Base-by-base conservation (phyloP, 495 filamentous ascomycete species). In the Polyplosphaeria fusca region DNA sequence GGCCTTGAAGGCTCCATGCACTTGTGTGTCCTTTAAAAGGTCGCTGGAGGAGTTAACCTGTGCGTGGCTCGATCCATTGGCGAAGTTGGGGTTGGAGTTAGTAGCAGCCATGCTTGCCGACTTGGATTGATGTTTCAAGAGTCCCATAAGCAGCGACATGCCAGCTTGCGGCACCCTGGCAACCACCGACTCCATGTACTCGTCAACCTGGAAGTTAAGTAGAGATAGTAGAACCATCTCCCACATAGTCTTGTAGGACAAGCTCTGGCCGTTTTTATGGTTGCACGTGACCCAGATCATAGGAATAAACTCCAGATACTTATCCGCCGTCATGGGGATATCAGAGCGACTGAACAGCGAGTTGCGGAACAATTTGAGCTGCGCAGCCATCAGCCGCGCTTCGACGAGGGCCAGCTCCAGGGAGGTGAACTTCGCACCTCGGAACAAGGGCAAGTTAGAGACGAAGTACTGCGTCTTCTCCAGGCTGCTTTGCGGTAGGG, bases 191-290 rank as follows among this genome's bases (percentile, higher is more conserved):
- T 71, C 67, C 57, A 77, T 69, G 50, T 65, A 78, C 49, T 72
- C 69, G 32, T 78, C 75, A 3, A 66, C 64, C 35, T 72, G 73
- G 48, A 62, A 74, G 25, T 66, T 71, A 7, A 76, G 53, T 44
- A 73, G 41, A 0, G 70, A 71, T 16, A 76, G 22, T 5, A 70
- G 45, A 66, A 75, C 71, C 74, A 78, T 76, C 16, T 78, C 73
- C 18, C 42, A 63, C 18, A 76, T 39, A 1, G 67, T 26, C 0
- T 51, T 18, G 1, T 14, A 3, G 2, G 18, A 9, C 23, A 59
- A 12, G 2, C 1, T n/a, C 18, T 20, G 5, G 9, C 27, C 20
- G n/a, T 23, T 14, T 4, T 14, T 28, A 45, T 64, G 66, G 54
- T 68, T 71, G 40, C 50, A 66, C 14, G 38, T 52, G 20, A 63